Base-by-base conservation (phyloP, 2,329 filamentous ascomycete genomes). In the Pseudopithomyces maydicus region DNA sequence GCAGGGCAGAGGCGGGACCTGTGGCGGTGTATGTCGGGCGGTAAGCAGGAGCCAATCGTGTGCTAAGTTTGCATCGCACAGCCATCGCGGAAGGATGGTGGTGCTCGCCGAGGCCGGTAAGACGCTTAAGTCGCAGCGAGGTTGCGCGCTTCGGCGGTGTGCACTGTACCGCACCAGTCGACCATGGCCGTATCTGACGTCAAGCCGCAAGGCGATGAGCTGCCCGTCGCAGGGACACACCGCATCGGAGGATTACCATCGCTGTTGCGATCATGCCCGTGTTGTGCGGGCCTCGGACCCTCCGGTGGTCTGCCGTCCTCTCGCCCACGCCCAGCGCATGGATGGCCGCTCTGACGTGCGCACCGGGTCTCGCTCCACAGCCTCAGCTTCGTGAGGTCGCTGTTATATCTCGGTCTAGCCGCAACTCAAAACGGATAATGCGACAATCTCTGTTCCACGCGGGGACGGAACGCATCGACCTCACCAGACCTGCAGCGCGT, bases 101-200 rank as follows among this genome's bases (percentile, higher is more conserved):
- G 42, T n/a, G 17, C 26, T 51, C 48, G 48, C 36, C 48, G 48
- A 33, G 48, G 48, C 36, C 48, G 36, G 38, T 41, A 6, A 48
- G 33, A 38, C 32, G 33, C 45, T 26, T n/a, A 44, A 41, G 5
- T 51, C 48, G 36, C 36, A n/a, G n/a, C n/a, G 11, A n/a, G 10
- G 26, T n/a, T 42, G 48, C 48, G 48, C 48, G 48, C 38, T 43
- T 51, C 48, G 36, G 48, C 47, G 47, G 36, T 42, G 47, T 32
- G 33, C 35, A 41, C 3, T 15, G 47, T 19, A 20, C 47, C 15
- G 14, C 19, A 33, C 11, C 19, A 20, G 32, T 19, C 22, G 14
- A 22, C 15, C 36, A 15, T 29, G 46, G 12, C 33, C 19, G 46
- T 48, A 19, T 35, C 8, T 50, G 47, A 50, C 47, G 47, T 50